Percentiles rank a stretch among this genome's conserved stretches.
Evolutionary conservation across 371 early-diverging fungal genomes (phyloP).

Genomic region (Rhizopus sp.): DNA sequence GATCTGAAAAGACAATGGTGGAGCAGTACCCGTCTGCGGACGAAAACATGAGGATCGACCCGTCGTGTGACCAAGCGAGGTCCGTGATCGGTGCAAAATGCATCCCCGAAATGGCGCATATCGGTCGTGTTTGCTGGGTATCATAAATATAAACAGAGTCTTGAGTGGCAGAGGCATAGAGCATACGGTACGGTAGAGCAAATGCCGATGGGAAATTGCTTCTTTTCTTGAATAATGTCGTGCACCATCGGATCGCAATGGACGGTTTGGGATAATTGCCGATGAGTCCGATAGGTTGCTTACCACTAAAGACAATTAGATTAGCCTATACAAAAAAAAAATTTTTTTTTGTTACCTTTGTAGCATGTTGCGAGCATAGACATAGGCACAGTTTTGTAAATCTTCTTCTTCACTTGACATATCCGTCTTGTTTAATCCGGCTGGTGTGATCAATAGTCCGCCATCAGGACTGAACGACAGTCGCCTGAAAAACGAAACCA

Average conservation of each 20-base stretch:
- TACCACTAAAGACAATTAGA: conserved; percentile 8
- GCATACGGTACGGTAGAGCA: conserved; percentile 70
- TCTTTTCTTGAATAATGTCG: conserved; percentile 51
- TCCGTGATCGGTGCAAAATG: conserved; percentile 93
- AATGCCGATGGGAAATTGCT: conserved; percentile 32
- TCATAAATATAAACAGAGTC: conserved; percentile 87
- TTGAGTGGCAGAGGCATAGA: conserved; percentile 87
- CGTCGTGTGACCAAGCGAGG: conserved; percentile 84
- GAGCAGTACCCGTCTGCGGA: conserved; percentile 93
- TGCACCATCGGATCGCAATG: conserved; percentile 79
- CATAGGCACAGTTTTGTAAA: conserved; percentile 38
- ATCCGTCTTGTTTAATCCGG: conserved; percentile 63
- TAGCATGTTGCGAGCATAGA: conserved; percentile 40
- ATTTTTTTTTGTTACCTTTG: conserved; percentile 21
- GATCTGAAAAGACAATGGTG: conserved; percentile 72
- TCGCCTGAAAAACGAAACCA: conserved; percentile 92
- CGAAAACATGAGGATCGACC: conserved; percentile 70
- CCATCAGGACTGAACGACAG: conserved; percentile 92
- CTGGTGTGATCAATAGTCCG: conserved; percentile 78
- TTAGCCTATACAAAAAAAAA: background rate
- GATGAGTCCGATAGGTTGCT: conserved; percentile 70
- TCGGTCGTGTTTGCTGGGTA: conserved; percentile 73
- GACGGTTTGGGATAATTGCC: conserved; percentile 79
- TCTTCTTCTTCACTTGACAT: conserved; percentile 22
- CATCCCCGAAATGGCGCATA: conserved; percentile 77